Base-by-base conservation (phyloP, 352 stramenopile species). In the Phytophthora capsici region DNA sequence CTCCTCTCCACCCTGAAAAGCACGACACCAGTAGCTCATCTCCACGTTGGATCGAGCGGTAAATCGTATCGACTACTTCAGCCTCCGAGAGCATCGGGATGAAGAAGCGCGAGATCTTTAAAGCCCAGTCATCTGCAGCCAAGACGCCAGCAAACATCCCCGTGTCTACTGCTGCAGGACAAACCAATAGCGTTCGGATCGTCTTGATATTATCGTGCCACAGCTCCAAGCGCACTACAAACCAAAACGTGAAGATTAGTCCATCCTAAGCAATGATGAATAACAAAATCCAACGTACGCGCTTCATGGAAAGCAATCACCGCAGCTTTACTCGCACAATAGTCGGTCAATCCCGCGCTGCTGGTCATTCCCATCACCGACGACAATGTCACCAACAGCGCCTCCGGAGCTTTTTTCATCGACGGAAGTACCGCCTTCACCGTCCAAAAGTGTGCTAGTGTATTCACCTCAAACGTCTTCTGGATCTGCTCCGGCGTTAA, bases 361-460 rank as follows among this genome's bases (percentile, higher is more conserved):
- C 72, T 84, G 8, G 75, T 82, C 56, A 94, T 74, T 8, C 84
- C 84, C 82, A 95, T 88, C 46, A 95, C 73, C 9, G 87, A 95
- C 4, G 87, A 84, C n/a, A 95, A 26, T 0, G 85, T 87, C 17
- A 95, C 84, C 19, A 95, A 69, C 23, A 93, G 46, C 17, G 71
- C 63, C 10, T 86, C 68, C 0, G 58, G 36, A 0, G 73, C 70
- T 44, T 82, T 73, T 61, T 90, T 82, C 74, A 94, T 83, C 5
- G 78, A 75, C 19, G 87, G 84, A 7, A 95, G 68, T 14, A 87
- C 72, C 6, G 73, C 67, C 56, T 90, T 73, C 9, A 80, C 49
- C 51, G 80, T 88, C 85, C 82, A 94, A 41, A 94, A 94, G 54
- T 95, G 87, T 34, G 82, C 78, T 17, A 94, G 38, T 36, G 81